A percentile compares a stretch with the other conserved stretches of the same genome.
phyloP scores from a whole-genome alignment of 1,139 yeast genomes.

The Scheffersomyces lignicola region DNA sequence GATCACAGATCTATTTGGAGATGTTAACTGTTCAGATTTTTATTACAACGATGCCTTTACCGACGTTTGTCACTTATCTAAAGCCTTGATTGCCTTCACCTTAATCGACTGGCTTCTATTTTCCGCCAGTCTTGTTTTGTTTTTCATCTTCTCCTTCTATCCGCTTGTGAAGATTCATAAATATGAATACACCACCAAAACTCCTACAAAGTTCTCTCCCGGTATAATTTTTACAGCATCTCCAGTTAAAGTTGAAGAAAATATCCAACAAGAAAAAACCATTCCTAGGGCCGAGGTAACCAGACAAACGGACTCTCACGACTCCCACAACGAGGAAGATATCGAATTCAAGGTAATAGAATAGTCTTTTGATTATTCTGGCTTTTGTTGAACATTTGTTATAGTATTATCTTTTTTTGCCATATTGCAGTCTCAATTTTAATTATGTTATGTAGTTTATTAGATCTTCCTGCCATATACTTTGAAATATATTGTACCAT shows the following conservation, averaged over 20 bases:
- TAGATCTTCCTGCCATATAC: too few species aligned
- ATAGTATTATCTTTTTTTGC: too few species aligned
- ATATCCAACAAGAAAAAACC: neutral
- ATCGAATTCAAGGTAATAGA: neutral
- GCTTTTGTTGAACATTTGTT: too few species aligned
- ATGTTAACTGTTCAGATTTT: constrained; percentile 5
- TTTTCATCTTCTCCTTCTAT: constrained; percentile 20
- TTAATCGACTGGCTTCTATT: constrained; percentile 31
- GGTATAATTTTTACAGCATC: neutral
- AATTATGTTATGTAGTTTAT: too few species aligned
- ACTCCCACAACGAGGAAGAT: too few species aligned
- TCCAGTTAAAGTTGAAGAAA: neutral
- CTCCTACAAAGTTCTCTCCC: neutral
- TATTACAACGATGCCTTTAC: neutral
- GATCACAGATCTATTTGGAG: constrained; percentile 25
- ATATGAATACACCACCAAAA: neutral
- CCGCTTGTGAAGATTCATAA: constrained; percentile 17
- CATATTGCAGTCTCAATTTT: too few species aligned
- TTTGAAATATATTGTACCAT: too few species aligned
- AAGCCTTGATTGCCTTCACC: constrained; percentile 31
- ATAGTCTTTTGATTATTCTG: neutral
- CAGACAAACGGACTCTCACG: neutral
- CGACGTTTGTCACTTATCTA: constrained; percentile 22
- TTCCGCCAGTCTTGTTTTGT: constrained; percentile 20
- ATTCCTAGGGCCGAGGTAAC: neutral